Conservation (phyloP, 257 asterid genomes). For the Plantago ovata region DNA sequence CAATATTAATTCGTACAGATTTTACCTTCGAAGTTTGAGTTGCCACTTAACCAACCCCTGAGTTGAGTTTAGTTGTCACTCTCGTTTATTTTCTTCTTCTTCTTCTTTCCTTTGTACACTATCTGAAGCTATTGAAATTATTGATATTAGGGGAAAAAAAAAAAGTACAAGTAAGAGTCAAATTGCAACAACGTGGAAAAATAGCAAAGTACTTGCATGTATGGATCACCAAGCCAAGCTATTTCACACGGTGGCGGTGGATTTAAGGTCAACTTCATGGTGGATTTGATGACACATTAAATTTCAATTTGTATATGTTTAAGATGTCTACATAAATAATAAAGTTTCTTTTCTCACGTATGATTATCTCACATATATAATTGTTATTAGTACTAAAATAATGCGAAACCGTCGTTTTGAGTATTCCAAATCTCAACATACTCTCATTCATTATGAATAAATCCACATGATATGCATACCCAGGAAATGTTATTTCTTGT, state of each 20-base stretch:
- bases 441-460: neutral
- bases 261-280: constrained; percentile 63
- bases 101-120: constrained; percentile 11
- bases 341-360: neutral
- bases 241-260: constrained; percentile 52
- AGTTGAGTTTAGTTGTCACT: neutral
- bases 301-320: no score
- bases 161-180: constrained; percentile 28
- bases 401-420: neutral
- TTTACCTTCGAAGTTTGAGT: no score
- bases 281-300: constrained; percentile 6
- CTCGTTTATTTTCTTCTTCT: constrained; percentile 2
- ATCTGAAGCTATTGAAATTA: constrained; percentile 27
- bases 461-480: neutral
- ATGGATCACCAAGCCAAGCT: constrained; percentile 30
- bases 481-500: no score
- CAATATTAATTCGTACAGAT: no score
- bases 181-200: constrained; percentile 42
- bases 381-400: neutral
- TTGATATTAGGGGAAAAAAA: neutral
- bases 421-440: neutral
- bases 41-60: neutral
- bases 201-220: constrained; percentile 24
- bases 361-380: neutral
- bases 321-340: no score